Base-by-base conservation (phyloP, 257 asterid genomes). In the Scutellaria galericulata region DNA sequence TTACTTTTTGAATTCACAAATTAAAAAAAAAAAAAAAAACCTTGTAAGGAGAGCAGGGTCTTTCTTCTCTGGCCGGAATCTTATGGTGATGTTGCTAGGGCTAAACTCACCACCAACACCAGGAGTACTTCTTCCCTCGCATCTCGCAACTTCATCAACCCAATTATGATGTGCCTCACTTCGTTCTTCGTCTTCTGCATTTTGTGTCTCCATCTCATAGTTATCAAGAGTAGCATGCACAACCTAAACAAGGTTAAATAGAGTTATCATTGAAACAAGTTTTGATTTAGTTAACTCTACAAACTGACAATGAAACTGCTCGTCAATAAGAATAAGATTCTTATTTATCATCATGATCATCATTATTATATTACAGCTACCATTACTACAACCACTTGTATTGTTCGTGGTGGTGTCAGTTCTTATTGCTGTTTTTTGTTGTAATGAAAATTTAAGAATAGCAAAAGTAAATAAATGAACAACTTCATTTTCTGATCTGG, bases 61-160 rank as follows among this genome's bases (percentile, higher is more conserved):
- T 84, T 86, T 95, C 85, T 75, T 88, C 47, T 88, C 92, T 5
- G 97, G 93, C 9, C 80, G 84, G 73, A 86, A 72, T 83, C 91
- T 86, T 42, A 82, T 66, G 75, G 71, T 78, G 75, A 78, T 54
- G 80, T 79, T 80, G 75, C 82, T 64, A 64, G 98, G 95, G 85
- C 90, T 85, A 79, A 72, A 81, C 75, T 88, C 98, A 74, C 83
- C 83, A 74, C 90, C 96, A 57, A 74, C 78, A 74, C 79, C 71
- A 55, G 76, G 76, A 73, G 84, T 61, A 60, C 86, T 88, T 84
- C 97, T 81, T 76, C 99, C 98, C 82, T 90, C 98, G 63, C 89
- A 85, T 80, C 99, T 86, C 56, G 92, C 83, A 50, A 95, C 98
- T 75, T 92, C 99, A 80, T 92, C 96, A 74, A 95, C 98, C 99